phyloP scores from a whole-genome alignment of 208 protist species.

The Leishmania braziliensis region DNA sequence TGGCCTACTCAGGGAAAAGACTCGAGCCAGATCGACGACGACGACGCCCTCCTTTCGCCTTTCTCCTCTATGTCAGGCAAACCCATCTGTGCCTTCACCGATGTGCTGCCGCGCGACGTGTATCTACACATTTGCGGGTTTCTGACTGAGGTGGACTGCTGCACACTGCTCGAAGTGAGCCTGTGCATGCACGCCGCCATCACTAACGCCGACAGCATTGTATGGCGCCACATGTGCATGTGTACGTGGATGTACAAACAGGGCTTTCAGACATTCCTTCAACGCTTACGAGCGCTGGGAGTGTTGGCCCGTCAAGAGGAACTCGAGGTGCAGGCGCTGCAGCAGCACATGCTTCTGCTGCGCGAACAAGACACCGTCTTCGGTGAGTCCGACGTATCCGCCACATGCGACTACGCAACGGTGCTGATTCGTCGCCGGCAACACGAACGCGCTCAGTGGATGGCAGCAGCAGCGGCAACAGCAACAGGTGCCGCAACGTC shows the following conservation, averaged over 20 bases:
- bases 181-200: constrained; percentile 57
- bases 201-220: constrained; percentile 48
- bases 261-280: constrained; percentile 56
- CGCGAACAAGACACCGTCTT: constrained; percentile 25
- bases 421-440: constrained; percentile 33
- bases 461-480: constrained; percentile 20
- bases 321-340: constrained; percentile 47
- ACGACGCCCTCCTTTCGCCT: constrained; percentile 6
- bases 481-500: neutral
- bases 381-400: constrained; percentile 38
- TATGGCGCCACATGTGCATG: constrained; percentile 71
- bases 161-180: constrained; percentile 65
- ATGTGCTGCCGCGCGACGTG: constrained; percentile 51
- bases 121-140: constrained; percentile 60
- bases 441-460: constrained; percentile 35
- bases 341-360: constrained; percentile 65
- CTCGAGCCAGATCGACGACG: neutral
- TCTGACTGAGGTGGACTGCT: constrained; percentile 51
- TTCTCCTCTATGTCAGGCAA: constrained; percentile 6
- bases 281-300: constrained; percentile 32
- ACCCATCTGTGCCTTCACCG: constrained; percentile 20
- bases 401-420: constrained; percentile 44
- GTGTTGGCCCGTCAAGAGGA: constrained; percentile 37
- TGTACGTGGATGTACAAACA: constrained; percentile 60
- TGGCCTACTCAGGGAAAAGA: neutral